Percentiles rank a stretch among this genome's conserved stretches.
Evolutionary conservation across 768 basidiomycete species (phyloP).

Genomic region (Tricholoma terreum): DNA sequence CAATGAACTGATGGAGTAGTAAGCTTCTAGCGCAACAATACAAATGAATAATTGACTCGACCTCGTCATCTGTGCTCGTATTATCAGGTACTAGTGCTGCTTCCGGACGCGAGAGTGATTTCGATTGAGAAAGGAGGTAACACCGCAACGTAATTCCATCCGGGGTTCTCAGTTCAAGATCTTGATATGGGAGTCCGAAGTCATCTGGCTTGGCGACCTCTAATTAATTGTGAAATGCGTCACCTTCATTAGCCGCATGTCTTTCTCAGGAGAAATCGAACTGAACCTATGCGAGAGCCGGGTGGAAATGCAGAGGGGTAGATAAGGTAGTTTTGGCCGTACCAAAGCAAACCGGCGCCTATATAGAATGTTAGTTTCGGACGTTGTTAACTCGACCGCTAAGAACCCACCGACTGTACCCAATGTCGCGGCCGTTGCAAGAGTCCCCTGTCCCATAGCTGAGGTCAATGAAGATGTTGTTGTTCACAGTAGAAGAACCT

Average conservation of each 20-base stretch:
- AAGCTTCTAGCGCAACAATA: neutral
- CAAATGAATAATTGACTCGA: constrained; percentile 15
- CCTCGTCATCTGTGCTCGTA: constrained; percentile 57
- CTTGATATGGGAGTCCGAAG: constrained; percentile 71
- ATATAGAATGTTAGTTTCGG: constrained; percentile 7
- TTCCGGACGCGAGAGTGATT: constrained; percentile 38
- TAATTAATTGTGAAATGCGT: constrained; percentile 20
- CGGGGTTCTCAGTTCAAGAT: constrained; percentile 65
- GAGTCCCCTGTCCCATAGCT: constrained; percentile 38
- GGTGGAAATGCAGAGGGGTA: constrained; percentile 82
- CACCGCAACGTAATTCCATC: constrained; percentile 73
- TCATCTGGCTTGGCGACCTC: constrained; percentile 72
- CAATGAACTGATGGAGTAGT: constrained; percentile 32
- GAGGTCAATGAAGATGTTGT: neutral
- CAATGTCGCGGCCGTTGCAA: constrained; percentile 55
- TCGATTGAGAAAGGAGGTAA: constrained; percentile 71
- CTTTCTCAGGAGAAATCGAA: neutral
- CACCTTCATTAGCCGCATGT: constrained; percentile 7
- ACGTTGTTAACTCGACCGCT: neutral
- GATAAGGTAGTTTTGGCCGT: constrained; percentile 86
- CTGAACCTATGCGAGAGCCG: constrained; percentile 71
- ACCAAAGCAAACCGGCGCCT: constrained; percentile 77
- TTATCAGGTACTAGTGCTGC: constrained; percentile 32
- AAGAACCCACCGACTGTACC: constrained; percentile 51
- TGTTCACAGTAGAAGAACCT: constrained; percentile 27